Conservation (phyloP, 805 yeast species). For the Barnettozyma pratensis region DNA sequence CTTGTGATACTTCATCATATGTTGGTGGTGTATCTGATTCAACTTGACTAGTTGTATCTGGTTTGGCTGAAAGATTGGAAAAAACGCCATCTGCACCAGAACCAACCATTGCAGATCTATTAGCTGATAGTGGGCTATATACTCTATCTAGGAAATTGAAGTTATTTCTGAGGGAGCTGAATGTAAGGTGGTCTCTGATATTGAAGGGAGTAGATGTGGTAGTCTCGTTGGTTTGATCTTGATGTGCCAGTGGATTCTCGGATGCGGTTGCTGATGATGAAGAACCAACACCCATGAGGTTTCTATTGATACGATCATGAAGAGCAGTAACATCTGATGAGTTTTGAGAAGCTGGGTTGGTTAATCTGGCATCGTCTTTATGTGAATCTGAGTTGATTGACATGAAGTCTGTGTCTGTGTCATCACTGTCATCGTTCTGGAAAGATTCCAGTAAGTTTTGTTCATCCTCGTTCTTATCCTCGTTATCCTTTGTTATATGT, state of each 20-base stretch:
- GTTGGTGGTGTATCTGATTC: constrained; percentile 66
- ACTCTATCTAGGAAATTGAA: constrained; percentile 36
- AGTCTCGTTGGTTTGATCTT: not conserved
- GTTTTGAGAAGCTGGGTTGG: not conserved
- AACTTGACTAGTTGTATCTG: constrained; percentile 38
- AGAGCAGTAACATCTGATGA: not conserved
- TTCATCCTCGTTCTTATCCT: not conserved
- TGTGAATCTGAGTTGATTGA: not conserved
- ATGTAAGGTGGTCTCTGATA: constrained; percentile 1
- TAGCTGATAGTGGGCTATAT: constrained; percentile 18
- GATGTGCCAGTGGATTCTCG: not conserved
- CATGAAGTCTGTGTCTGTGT: constrained; percentile 1
- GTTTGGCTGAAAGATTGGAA: constrained; percentile 86
- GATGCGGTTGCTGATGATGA: not conserved
- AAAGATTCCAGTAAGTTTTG: constrained; percentile 2
- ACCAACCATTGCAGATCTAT: constrained; percentile 6
- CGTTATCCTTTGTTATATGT: not conserved
- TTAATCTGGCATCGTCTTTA: not conserved
- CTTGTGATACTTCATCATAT: constrained; percentile 93
- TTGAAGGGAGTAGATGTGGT: not conserved
- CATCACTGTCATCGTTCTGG: constrained; percentile 3
- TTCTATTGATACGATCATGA: constrained; percentile 7
- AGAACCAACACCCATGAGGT: not conserved
- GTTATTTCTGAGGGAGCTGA: constrained; percentile 27
- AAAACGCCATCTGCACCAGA: constrained; percentile 83